These are phyloP conservation scores for Butyriboletus appendiculatus DNA, from an alignment of 1,284 basidiomycete genomes.

Conservation along the genomic window DNA sequence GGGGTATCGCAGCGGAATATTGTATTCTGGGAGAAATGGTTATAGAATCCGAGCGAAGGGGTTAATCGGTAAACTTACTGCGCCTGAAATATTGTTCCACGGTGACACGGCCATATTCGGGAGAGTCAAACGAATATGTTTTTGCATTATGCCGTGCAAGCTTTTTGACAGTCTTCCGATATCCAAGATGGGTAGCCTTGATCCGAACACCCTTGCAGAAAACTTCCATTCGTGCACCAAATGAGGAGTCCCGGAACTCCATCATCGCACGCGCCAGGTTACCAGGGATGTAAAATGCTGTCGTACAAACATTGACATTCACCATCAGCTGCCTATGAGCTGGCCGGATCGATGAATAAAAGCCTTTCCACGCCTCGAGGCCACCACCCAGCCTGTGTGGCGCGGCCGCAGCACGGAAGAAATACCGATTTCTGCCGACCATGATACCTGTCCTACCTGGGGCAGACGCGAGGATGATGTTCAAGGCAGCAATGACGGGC, in stretches of 20 bases:
- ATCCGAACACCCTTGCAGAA: conserved; percentile 68
- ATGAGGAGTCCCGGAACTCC: conserved; percentile 53
- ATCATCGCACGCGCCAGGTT: conserved; percentile 64
- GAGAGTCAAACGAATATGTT: conserved; percentile 57
- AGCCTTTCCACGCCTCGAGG: conserved; percentile 75
- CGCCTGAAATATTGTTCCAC: conserved; percentile 67
- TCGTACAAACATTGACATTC: conserved; percentile 81
- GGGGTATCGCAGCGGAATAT: conserved; percentile 51
- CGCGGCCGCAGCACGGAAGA: conserved; percentile 56
- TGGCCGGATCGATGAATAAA: conserved; percentile 77
- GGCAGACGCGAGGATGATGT: conserved; percentile 65
- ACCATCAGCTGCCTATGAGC: conserved; percentile 75
- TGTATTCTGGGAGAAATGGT: conserved; percentile 52
- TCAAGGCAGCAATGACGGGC: conserved; percentile 71
- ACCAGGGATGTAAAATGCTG: conserved; percentile 70
- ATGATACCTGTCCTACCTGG: conserved; percentile 65
- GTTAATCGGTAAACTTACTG: conserved; percentile 46
- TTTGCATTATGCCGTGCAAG: conserved; percentile 49
- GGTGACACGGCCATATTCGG: conserved; percentile 52
- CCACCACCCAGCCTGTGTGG: conserved; percentile 57
- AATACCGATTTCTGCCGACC: conserved; percentile 76
- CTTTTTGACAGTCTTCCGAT: conserved; percentile 66
- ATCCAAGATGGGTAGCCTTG: conserved; percentile 61
- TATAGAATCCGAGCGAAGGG: not conserved
- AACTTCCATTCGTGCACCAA: conserved; percentile 52